Base-by-base conservation (phyloP, 352 stramenopile species). In the Globisporangium emineosum region DNA sequence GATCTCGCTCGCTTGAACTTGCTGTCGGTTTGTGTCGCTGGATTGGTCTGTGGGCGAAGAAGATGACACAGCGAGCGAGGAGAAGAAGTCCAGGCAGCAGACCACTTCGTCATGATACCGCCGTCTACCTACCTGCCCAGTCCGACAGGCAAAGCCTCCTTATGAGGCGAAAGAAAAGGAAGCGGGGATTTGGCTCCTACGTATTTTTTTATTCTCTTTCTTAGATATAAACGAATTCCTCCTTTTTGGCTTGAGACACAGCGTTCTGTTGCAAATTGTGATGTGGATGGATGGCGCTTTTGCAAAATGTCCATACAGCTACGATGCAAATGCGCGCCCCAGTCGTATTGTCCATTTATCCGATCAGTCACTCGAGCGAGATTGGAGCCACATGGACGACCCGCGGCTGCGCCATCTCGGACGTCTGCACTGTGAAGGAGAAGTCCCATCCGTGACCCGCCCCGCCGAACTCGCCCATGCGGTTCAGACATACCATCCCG, bases 401-500 rank as follows among this genome's bases (percentile, higher is more conserved):
- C n/a, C 74, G 17, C 1, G 83, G 83, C 40, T 73, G 57, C 9
- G 25, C 45, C 83, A 92, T 92, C 42, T 64, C 78, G 8, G 69
- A 75, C 51, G 79, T 78, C 57, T 91, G 85, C 35, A 92, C 79
- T 32, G 76, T 73, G 61, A 77, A 94, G 21, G 78, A 75, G 67
- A 93, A 93, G 21, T 86, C 58, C 85, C 85, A 93, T 8, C 85
- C 79, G 49, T 93, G 78, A 40, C 78, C 83, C 32, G 85, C 87
- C 23, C 76, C 84, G n/a, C 84, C 86, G 45, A 82, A 93, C 53
- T 89, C 83, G 23, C 86, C 86, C 35, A 81, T 50, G 7, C 74
- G 68, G 68, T 93, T 93, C 32, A 93, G 56, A 61, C 86, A 95
- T 0, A 95, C 86, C 72, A 93, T 88, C 35, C 76, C 86, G 33